phyloP scores from a whole-genome alignment of 2,329 filamentous ascomycete species.

The Penicillium sp. region DNA sequence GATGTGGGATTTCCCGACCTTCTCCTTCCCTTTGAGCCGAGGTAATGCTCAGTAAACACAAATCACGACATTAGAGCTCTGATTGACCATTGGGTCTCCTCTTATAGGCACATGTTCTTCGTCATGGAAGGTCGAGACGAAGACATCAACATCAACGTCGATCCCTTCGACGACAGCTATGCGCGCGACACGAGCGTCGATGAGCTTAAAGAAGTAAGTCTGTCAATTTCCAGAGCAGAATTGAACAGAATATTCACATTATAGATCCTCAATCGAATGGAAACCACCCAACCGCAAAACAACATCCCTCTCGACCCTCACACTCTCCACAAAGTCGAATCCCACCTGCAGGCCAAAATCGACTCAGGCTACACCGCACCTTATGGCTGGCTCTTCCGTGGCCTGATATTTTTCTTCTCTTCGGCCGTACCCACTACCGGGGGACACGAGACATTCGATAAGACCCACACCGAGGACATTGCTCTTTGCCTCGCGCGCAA shows the following conservation, averaged over 20 bases:
- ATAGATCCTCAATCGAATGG: slow-evolving; percentile 45
- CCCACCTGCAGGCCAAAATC: slow-evolving; percentile 51
- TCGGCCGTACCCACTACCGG: slow-evolving; percentile 1
- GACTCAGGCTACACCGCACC: slow-evolving; percentile 32
- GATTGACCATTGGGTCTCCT: slow-evolving; percentile 4
- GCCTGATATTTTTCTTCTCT: slow-evolving; percentile 44
- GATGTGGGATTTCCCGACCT: slow-evolving; percentile 54
- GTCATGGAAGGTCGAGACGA: slow-evolving; percentile 57
- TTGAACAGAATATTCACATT: neutral
- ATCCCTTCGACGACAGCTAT: slow-evolving; percentile 81
- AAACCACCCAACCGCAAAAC: slow-evolving; percentile 14
- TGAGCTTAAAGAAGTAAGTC: slow-evolving; percentile 55
- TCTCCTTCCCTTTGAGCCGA: slow-evolving; percentile 64
- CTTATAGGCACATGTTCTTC: slow-evolving; percentile 70
- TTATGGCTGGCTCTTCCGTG: slow-evolving; percentile 51
- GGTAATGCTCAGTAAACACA: slow-evolving; percentile 40
- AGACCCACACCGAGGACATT: neutral
- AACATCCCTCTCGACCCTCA: slow-evolving; percentile 45
- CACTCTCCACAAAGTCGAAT: slow-evolving; percentile 57
- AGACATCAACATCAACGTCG: slow-evolving; percentile 62
- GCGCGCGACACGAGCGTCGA: slow-evolving; percentile 63
- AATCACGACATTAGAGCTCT: neutral
- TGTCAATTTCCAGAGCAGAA: neutral
- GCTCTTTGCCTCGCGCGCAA: slow-evolving; percentile 51
- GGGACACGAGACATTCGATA: neutral